A percentile compares a stretch with the other conserved stretches of the same genome.
Conservation (phyloP, 2,329 filamentous ascomycete species). For the Tolypocladium amazonense region DNA sequence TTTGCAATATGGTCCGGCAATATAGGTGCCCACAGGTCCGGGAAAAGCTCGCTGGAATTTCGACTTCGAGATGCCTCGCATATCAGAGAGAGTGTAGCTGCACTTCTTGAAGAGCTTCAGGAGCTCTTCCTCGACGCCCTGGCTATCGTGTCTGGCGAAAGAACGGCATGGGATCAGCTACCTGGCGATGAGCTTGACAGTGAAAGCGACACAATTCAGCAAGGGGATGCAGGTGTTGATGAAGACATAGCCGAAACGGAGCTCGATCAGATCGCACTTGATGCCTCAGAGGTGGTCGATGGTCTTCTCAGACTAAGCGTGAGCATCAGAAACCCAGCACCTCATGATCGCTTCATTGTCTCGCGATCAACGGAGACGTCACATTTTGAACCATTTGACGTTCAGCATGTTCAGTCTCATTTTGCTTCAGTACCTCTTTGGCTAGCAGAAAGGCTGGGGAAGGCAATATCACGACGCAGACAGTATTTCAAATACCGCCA, state of each 20-base stretch:
- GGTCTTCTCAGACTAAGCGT: conserved; percentile 24
- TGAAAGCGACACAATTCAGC: neutral
- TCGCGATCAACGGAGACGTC: conserved; percentile 9
- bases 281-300: conserved; percentile 15
- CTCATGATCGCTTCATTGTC: conserved; percentile 19
- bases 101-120: neutral
- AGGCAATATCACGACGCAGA: conserved; percentile 20
- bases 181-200: neutral
- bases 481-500: conserved; percentile 26
- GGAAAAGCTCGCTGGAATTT: neutral
- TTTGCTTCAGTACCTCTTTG: conserved; percentile 9
- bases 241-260: conserved; percentile 3
- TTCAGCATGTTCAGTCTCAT: conserved; percentile 18
- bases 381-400: conserved; percentile 15
- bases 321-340: conserved; percentile 23
- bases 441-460: conserved; percentile 16
- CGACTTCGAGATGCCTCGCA: neutral
- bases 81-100: neutral
- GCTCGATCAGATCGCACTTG: conserved; percentile 7
- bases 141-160: conserved; percentile 5
- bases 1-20: neutral
- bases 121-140: neutral
- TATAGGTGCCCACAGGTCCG: neutral
- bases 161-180: neutral
- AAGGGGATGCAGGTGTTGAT: neutral